These are phyloP conservation scores for Pecoramyces ruminantium DNA, from an alignment of 192 early-diverging fungal species.

Conservation along the genomic window DNA sequence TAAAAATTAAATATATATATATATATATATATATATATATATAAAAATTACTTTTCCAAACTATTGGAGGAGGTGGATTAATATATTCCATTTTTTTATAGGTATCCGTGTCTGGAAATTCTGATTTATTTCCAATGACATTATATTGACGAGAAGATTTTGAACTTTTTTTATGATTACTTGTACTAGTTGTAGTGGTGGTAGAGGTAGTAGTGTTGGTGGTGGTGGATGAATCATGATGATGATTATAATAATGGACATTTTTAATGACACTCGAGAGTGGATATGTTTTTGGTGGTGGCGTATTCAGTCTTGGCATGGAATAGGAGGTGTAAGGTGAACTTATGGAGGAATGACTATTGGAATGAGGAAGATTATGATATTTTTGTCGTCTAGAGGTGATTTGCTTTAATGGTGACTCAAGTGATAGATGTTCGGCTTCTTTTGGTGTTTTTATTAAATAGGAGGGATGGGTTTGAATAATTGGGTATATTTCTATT, in stretches of 20 bases:
- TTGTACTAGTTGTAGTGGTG: no score
- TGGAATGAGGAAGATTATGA: background rate
- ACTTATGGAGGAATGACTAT: background rate
- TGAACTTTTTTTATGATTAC: no score
- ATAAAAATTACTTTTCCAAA: background rate
- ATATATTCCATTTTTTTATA: background rate
- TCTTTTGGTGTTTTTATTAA: background rate
- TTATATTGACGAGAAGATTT: background rate
- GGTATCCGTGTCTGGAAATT: background rate
- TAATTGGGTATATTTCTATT: background rate
- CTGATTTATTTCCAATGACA: background rate
- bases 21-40: background rate
- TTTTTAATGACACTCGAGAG: background rate
- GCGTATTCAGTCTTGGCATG: background rate
- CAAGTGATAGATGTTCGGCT: background rate
- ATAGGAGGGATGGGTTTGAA: background rate
- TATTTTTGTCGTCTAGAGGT: background rate
- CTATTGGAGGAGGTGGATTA: background rate
- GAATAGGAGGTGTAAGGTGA: background rate
- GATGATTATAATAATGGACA: no score
- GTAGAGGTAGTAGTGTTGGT: no score
- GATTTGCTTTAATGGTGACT: background rate
- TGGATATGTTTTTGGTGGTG: background rate
- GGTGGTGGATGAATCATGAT: no score
- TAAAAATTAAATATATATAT: background rate